phyloP scores from a whole-genome alignment of 1,284 basidiomycete genomes.

The Golubevia pallescens region DNA sequence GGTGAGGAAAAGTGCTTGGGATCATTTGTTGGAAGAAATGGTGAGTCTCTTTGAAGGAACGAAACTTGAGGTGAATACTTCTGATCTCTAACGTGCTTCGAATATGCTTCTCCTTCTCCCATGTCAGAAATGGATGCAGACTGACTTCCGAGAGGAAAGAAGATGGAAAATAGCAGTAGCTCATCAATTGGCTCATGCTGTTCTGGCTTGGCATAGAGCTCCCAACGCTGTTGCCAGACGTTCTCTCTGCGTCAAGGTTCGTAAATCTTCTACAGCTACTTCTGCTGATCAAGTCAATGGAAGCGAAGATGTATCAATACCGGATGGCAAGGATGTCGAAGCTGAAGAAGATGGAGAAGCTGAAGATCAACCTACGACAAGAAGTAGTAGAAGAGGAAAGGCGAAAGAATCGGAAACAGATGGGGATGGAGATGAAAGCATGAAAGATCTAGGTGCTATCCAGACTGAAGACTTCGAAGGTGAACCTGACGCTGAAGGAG shows the following conservation, averaged over 20 bases:
- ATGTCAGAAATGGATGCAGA: slow-evolving; percentile 89
- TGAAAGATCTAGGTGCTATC: slow-evolving; percentile 3
- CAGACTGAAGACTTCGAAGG: slow-evolving; percentile 20
- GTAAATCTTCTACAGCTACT: not conserved
- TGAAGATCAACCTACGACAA: not conserved
- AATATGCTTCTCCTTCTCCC: not conserved
- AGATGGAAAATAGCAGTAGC: slow-evolving; percentile 90
- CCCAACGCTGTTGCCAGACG: slow-evolving; percentile 73
- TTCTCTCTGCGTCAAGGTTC: slow-evolving; percentile 69
- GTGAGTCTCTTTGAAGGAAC: slow-evolving; percentile 66
- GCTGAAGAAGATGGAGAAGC: slow-evolving; percentile 11
- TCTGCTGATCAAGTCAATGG: not conserved
- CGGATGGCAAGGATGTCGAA: not conserved
- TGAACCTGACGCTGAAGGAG: slow-evolving; percentile 38
- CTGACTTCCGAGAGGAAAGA: slow-evolving; percentile 91
- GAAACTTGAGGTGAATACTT: too few relatives aligned
- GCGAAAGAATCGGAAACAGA: slow-evolving; percentile 52
- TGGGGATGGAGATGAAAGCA: not conserved
- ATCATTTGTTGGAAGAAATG: slow-evolving; percentile 96
- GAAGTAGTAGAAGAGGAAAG: slow-evolving; percentile 23
- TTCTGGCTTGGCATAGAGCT: slow-evolving; percentile 85
- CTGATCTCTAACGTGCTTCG: not conserved
- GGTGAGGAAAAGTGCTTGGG: slow-evolving; percentile 87
- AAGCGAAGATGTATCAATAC: not conserved
- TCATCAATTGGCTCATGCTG: slow-evolving; percentile 80